Conservation (phyloP, 2,329 filamentous ascomycete species). For the Verruconis gallopava region DNA sequence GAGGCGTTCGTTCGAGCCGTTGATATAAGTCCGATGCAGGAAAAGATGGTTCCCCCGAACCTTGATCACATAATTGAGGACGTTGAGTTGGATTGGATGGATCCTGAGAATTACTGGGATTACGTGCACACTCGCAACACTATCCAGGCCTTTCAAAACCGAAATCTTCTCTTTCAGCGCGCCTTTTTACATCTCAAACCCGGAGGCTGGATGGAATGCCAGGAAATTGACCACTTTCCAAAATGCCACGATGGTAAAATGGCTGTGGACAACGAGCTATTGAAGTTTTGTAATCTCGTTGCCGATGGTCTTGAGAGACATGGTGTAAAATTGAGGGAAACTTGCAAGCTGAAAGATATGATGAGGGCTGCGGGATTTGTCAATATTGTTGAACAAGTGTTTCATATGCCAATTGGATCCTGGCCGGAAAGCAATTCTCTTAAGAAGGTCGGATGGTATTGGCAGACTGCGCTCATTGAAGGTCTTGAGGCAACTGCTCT, state of each 20-base stretch:
- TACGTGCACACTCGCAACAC: conserved; percentile 43
- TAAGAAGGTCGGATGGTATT: conserved; percentile 14
- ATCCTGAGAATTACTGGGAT: conserved; percentile 34
- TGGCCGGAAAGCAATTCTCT: conserved; percentile 33
- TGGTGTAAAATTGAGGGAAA: conserved; percentile 27
- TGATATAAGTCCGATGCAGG: conserved; percentile 30
- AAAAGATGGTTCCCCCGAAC: conserved; percentile 29
- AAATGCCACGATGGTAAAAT: conserved; percentile 29
- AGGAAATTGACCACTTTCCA: conserved; percentile 8
- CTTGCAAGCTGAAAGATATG: not conserved
- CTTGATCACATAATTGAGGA: conserved; percentile 31
- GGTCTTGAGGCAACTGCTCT: conserved; percentile 14
- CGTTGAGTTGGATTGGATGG: conserved; percentile 16
- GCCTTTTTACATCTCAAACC: conserved; percentile 31
- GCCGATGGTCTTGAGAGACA: conserved; percentile 31
- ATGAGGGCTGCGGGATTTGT: conserved; percentile 32
- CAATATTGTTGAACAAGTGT: conserved; percentile 38
- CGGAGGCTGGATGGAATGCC: conserved; percentile 37
- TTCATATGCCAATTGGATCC: conserved; percentile 41
- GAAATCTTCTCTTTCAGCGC: conserved; percentile 35
- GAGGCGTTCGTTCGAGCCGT: conserved; percentile 24
- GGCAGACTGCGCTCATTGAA: conserved; percentile 14
- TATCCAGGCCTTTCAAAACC: conserved; percentile 41
- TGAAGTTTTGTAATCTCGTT: conserved; percentile 36
- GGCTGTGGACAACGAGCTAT: conserved; percentile 28